Conservation (phyloP, 257 asterid species). For the Thymus mandschuricus region DNA sequence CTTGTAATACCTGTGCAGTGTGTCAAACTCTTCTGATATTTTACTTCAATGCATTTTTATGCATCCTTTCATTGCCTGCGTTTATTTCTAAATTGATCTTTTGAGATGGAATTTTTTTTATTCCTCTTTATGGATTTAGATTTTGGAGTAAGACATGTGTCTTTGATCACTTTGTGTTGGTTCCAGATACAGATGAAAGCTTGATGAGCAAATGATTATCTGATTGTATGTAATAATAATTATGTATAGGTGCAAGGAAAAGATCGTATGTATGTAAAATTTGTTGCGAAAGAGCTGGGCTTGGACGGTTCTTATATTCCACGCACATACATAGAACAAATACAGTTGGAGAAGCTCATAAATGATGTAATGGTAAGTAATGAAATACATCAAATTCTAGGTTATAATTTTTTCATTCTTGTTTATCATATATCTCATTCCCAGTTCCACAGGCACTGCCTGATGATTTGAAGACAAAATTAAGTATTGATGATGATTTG, state of each 20-base stretch:
- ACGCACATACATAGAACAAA: constrained; percentile 94
- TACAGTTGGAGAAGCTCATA: constrained; percentile 93
- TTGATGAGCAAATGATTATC: constrained; percentile 28
- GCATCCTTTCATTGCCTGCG: not conserved
- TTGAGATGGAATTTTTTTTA: constrained; percentile 13
- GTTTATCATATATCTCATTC: constrained; percentile 31
- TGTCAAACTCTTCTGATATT: not conserved
- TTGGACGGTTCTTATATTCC: constrained; percentile 91
- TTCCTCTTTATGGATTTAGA: constrained; percentile 7
- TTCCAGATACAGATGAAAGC: constrained; percentile 9
- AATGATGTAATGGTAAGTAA: constrained; percentile 85
- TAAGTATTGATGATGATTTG: constrained; percentile 87
- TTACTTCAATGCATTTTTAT: constrained; percentile 3
- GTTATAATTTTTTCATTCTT: constrained; percentile 23
- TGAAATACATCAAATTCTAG: constrained; percentile 26
- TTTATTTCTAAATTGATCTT: constrained; percentile 1
- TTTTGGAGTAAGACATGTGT: not conserved
- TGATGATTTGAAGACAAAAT: constrained; percentile 89
- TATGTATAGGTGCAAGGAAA: constrained; percentile 83
- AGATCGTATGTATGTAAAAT: constrained; percentile 80
- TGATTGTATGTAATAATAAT: constrained; percentile 26
- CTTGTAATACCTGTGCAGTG: not conserved
- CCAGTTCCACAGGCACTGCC: constrained; percentile 71
- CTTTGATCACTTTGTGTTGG: constrained; percentile 6
- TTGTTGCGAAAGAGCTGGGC: constrained; percentile 75